phyloP scores from a whole-genome alignment of 345 rosid species.

The Pugionium dolabratum region DNA sequence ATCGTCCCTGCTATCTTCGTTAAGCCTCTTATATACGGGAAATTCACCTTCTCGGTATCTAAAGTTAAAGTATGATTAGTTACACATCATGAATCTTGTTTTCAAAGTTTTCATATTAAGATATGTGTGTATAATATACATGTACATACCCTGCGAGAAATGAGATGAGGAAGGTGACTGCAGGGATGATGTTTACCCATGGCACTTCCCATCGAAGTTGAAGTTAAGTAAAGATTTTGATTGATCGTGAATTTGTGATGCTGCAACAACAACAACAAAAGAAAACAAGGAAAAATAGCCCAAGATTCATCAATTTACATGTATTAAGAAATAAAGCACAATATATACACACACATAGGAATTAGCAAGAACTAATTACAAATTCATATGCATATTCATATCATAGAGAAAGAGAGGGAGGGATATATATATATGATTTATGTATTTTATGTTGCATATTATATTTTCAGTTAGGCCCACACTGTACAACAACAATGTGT shows the following conservation, averaged over 20 bases:
- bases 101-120: slow-evolving; percentile 1
- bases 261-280: slow-evolving; percentile 22
- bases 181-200: slow-evolving; percentile 46
- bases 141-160: slow-evolving; percentile 36
- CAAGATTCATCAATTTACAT: neutral
- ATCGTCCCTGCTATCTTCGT: slow-evolving; percentile 68
- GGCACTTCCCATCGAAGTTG: slow-evolving; percentile 48
- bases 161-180: slow-evolving; percentile 46
- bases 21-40: slow-evolving; percentile 52
- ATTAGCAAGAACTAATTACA: neutral
- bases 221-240: slow-evolving; percentile 45
- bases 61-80: neutral
- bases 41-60: slow-evolving; percentile 63
- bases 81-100: neutral
- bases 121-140: neutral
- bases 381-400: neutral
- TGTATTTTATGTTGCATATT: too few relatives aligned
- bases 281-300: neutral
- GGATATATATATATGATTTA: too few relatives aligned
- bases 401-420: too few relatives aligned
- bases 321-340: neutral
- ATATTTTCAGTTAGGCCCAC: too few relatives aligned
- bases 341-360: neutral
- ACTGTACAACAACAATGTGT: too few relatives aligned
- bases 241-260: slow-evolving; percentile 29